phyloP scores from a whole-genome alignment of 2,329 filamentous ascomycete species.

The Diplodia intermedia region DNA sequence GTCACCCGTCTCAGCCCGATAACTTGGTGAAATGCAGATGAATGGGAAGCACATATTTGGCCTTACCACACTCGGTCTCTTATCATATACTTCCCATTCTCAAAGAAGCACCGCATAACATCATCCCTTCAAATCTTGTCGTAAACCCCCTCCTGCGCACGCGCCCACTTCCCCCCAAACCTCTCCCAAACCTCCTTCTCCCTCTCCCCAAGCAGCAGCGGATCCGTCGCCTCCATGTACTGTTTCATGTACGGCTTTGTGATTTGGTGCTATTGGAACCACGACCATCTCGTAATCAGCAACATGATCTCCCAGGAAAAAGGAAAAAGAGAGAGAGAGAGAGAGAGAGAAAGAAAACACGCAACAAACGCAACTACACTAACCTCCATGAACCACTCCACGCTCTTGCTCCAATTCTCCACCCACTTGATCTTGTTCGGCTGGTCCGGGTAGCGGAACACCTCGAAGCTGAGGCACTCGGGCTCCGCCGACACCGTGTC shows the following conservation, averaged over 20 bases:
- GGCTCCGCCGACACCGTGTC: constrained; percentile 1
- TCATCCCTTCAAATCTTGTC: constrained; percentile 6
- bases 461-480: constrained; percentile 27
- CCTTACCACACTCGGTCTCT: no score
- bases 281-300: no score
- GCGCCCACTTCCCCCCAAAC: constrained; percentile 14
- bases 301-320: not conserved
- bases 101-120: no score
- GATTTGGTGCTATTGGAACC: not conserved
- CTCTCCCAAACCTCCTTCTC: constrained; percentile 14
- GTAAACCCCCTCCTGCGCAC: not conserved
- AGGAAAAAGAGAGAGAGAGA: not conserved
- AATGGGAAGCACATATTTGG: no score
- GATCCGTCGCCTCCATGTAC: not conserved
- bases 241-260: constrained; percentile 22
- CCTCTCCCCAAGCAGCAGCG: constrained; percentile 10
- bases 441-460: constrained; percentile 15
- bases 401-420: constrained; percentile 15
- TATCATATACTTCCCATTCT: no score
- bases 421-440: constrained; percentile 28
- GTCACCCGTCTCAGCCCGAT: no score
- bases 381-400: constrained; percentile 17
- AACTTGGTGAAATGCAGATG: no score
- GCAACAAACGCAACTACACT: not conserved
- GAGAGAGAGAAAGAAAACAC: not conserved